Evolutionary conservation across 2,329 filamentous ascomycete genomes (phyloP).

Genomic region (Diplocarpon rosae): DNA sequence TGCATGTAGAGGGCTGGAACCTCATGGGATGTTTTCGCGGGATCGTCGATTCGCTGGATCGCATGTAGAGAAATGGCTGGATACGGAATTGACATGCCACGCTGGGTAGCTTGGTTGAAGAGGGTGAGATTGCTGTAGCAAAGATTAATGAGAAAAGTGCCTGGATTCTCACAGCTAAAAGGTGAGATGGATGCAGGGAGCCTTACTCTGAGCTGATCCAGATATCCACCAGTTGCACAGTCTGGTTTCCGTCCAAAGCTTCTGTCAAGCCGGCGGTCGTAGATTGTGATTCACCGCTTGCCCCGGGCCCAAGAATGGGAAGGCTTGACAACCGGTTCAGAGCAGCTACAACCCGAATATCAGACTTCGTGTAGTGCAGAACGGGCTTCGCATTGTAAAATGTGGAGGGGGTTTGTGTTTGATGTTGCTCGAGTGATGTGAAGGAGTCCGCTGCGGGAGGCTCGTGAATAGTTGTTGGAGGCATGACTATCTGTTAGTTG

Average conservation of each 20-base stretch:
- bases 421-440: slow-evolving; percentile 55
- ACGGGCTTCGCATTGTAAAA: slow-evolving; percentile 64
- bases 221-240: slow-evolving; percentile 35
- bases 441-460: slow-evolving; percentile 49
- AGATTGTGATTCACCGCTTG: background rate
- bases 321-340: slow-evolving; percentile 43
- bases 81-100: slow-evolving; percentile 61
- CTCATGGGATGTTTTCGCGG: slow-evolving; percentile 28
- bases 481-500: slow-evolving; percentile 14
- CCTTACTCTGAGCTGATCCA: slow-evolving; percentile 49
- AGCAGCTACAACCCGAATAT: slow-evolving; percentile 47
- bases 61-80: slow-evolving; percentile 66
- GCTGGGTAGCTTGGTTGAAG: slow-evolving; percentile 46
- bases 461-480: slow-evolving; percentile 41
- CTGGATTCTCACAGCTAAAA: background rate
- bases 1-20: slow-evolving; percentile 51
- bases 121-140: slow-evolving; percentile 44
- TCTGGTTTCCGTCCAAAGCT: slow-evolving; percentile 16
- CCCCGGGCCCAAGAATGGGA: slow-evolving; percentile 30
- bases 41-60: slow-evolving; percentile 45
- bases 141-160: background rate
- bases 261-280: background rate
- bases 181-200: background rate
- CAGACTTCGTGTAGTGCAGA: slow-evolving; percentile 50
- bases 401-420: slow-evolving; percentile 58